These are phyloP conservation scores for Mucor lusitanicus DNA, from an alignment of 371 early-diverging fungal species.

Conservation along the genomic window DNA sequence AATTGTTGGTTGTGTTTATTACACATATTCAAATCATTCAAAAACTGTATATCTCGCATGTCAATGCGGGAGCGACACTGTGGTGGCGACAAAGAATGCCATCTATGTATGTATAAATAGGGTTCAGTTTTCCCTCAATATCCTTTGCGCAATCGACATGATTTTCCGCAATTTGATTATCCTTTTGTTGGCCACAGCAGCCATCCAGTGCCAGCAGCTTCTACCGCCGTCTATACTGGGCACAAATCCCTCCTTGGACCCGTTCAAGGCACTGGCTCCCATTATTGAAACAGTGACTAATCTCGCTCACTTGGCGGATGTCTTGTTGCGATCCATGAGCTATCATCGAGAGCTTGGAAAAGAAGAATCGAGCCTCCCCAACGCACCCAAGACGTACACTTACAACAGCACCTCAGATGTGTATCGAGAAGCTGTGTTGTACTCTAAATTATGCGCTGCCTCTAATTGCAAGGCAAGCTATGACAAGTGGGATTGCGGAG, in stretches of 20 bases:
- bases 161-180: not conserved
- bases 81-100: not conserved
- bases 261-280: not conserved
- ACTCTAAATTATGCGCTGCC: conserved; percentile 11
- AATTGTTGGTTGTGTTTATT: not conserved
- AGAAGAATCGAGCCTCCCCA: not conserved
- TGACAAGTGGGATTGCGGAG: conserved; percentile 27
- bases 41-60: not conserved
- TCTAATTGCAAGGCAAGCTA: conserved; percentile 18
- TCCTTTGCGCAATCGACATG: not conserved
- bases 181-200: not conserved
- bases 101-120: not conserved
- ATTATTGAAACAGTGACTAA: not conserved
- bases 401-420: not conserved
- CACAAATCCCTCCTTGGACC: not conserved
- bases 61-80: not conserved
- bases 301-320: not conserved
- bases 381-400: not conserved
- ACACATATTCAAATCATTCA: not conserved
- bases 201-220: not conserved
- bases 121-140: not conserved
- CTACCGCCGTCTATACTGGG: not conserved
- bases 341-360: not conserved
- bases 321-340: not conserved
- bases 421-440: not conserved